These are phyloP conservation scores for Trichoderma koningiopsis DNA, from an alignment of 2,329 filamentous ascomycete genomes.

Conservation along the genomic window DNA sequence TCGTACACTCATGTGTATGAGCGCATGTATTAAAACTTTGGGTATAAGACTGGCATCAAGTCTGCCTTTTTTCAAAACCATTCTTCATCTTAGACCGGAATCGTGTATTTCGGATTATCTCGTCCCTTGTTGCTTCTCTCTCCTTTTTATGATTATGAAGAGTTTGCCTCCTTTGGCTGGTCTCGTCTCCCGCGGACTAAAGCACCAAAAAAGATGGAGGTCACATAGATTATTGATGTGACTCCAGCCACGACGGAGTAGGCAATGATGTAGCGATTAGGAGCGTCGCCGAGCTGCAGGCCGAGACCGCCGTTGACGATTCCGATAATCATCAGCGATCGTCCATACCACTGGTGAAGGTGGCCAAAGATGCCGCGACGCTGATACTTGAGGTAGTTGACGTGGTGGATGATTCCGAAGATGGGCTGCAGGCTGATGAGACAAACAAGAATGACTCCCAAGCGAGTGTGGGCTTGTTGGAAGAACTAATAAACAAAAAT, in stretches of 20 bases:
- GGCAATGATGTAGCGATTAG: conserved; percentile 49
- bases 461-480: conserved; percentile 53
- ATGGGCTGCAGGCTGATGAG: conserved; percentile 61
- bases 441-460: conserved; percentile 58
- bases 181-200: conserved; percentile 11
- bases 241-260: conserved; percentile 60
- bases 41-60: conserved; percentile 12
- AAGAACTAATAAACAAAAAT: conserved; percentile 49
- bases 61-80: not conserved
- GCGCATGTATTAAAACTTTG: not conserved
- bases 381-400: conserved; percentile 51
- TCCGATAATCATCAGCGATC: conserved; percentile 58
- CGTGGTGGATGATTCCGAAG: conserved; percentile 61
- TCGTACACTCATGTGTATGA: not conserved
- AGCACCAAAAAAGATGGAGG: conserved; percentile 29
- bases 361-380: conserved; percentile 55
- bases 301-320: conserved; percentile 67
- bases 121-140: too few relatives aligned
- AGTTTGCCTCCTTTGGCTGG: not conserved
- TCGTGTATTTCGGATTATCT: not conserved
- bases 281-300: conserved; percentile 50
- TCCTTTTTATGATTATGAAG: not conserved
- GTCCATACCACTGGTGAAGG: conserved; percentile 64
- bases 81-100: not conserved
- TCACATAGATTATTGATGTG: conserved; percentile 49